Conservation (phyloP, 2,329 filamentous ascomycete species). For the Penicillium sp. region DNA sequence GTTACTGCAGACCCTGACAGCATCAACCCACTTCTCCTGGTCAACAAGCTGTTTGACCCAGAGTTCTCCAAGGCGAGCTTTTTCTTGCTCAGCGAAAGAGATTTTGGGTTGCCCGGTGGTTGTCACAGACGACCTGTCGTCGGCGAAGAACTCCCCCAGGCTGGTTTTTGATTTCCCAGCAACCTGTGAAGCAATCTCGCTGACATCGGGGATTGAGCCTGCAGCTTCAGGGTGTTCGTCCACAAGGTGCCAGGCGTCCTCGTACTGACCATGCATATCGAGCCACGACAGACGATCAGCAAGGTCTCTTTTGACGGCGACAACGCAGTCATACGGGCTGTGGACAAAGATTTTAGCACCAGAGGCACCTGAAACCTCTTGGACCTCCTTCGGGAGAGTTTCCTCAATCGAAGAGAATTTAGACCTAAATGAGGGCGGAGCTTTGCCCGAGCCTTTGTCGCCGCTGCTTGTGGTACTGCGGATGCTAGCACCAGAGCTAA, state of each 20-base stretch:
- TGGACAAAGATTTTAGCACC: constrained; percentile 88
- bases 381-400: constrained; percentile 41
- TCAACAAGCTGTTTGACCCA: constrained; percentile 88
- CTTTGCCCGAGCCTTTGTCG: constrained; percentile 58
- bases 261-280: constrained; percentile 75
- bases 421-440: constrained; percentile 55
- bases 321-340: constrained; percentile 94
- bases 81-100: constrained; percentile 78
- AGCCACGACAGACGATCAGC: constrained; percentile 86
- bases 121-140: constrained; percentile 67
- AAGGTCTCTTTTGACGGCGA: constrained; percentile 84
- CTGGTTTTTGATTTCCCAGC: constrained; percentile 43
- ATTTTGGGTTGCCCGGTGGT: constrained; percentile 60
- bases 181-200: constrained; percentile 34
- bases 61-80: constrained; percentile 83
- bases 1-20: constrained; percentile 78
- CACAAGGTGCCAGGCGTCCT: constrained; percentile 84
- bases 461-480: constrained; percentile 56
- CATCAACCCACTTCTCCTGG: constrained; percentile 71
- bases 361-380: constrained; percentile 54
- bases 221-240: constrained; percentile 80
- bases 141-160: constrained; percentile 69
- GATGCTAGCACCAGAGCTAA: constrained; percentile 82
- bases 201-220: constrained; percentile 40
- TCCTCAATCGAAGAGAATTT: constrained; percentile 51